Evolutionary conservation across 805 yeast genomes (phyloP).

Genomic region (Scheffersomyces stipitis): DNA sequence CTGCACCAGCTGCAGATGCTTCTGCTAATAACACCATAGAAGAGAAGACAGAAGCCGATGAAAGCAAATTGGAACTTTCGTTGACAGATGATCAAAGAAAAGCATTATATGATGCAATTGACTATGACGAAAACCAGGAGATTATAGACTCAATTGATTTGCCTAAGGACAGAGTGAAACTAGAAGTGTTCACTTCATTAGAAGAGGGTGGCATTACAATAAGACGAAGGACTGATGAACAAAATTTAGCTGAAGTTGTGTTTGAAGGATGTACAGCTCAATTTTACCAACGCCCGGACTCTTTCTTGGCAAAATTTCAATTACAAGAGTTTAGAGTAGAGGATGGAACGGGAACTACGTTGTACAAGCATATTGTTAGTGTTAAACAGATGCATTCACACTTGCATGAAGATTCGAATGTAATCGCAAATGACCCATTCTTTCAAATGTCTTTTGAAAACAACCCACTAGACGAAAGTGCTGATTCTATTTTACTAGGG

Average conservation of each 20-base stretch:
- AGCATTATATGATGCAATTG: conserved; percentile 92
- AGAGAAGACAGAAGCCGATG: conserved; percentile 41
- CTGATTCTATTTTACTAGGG: conserved; percentile 75
- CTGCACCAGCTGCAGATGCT: conserved; percentile 16
- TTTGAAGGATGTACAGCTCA: conserved; percentile 81
- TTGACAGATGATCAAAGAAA: conserved; percentile 84
- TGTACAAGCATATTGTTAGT: conserved; percentile 86
- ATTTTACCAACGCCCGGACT: conserved; percentile 74
- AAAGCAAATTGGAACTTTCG: conserved; percentile 23
- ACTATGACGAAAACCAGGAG: conserved; percentile 68
- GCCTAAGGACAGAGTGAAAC: conserved; percentile 71
- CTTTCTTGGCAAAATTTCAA: conserved; percentile 69
- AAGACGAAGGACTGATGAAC: conserved; percentile 35
- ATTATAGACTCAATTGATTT: conserved; percentile 55
- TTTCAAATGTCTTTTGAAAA: conserved; percentile 80
- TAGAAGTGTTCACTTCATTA: conserved; percentile 66
- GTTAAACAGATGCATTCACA: conserved; percentile 61
- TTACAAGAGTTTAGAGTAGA: conserved; percentile 81
- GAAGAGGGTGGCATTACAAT: conserved; percentile 77
- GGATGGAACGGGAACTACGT: conserved; percentile 76
- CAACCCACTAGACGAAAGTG: conserved; percentile 80
- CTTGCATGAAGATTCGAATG: conserved; percentile 25
- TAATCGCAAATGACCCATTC: conserved; percentile 57
- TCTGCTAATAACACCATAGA: conserved; percentile 13
- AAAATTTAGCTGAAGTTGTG: conserved; percentile 69